These are phyloP conservation scores for Botryotinia calthae DNA, from an alignment of 2,329 filamentous ascomycete species.

Conservation along the genomic window DNA sequence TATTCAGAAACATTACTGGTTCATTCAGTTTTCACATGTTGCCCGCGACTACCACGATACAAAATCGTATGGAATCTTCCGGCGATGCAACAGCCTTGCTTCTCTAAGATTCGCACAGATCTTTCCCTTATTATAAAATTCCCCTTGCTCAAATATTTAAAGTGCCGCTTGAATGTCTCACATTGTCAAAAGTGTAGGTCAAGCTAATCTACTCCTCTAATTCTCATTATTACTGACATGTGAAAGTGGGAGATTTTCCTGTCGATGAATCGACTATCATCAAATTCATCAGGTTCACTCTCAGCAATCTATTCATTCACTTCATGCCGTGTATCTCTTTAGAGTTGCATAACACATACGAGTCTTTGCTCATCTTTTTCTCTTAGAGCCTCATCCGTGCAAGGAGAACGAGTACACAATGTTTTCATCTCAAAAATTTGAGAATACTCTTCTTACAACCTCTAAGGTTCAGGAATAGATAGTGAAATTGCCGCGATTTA, in stretches of 20 bases:
- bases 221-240: background rate
- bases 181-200: background rate
- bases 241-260: background rate
- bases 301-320: background rate
- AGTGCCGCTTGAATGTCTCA: background rate
- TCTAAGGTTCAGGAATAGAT: background rate
- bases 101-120: background rate
- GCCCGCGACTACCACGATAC: background rate
- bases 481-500: background rate
- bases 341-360: background rate
- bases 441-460: background rate
- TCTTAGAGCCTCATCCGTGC: too few species aligned
- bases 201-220: background rate
- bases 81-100: background rate
- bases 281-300: background rate
- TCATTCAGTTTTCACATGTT: background rate
- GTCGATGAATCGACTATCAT: background rate
- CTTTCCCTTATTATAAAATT: background rate
- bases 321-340: background rate
- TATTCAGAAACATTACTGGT: background rate
- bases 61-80: background rate
- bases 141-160: background rate
- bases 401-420: background rate
- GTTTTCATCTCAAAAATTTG: background rate
- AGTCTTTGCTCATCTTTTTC: background rate